Percentiles rank a stretch among this genome's conserved stretches.
Conservation (phyloP, 495 filamentous ascomycete genomes). For the Daldinia decipiens region DNA sequence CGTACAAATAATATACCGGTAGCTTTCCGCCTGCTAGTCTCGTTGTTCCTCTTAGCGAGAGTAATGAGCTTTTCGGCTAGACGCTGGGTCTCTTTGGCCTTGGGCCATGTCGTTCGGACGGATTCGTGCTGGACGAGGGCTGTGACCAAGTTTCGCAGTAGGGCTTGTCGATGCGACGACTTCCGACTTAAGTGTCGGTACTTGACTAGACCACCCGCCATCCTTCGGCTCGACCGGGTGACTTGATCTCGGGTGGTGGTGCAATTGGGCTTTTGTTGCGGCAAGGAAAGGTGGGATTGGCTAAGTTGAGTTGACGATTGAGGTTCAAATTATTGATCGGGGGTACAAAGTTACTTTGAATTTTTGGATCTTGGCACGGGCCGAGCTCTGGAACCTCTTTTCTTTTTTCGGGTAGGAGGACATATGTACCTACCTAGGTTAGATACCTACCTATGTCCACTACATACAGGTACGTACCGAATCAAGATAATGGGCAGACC, state of each 20-base stretch:
- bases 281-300: not conserved
- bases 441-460: no score
- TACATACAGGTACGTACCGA: not conserved
- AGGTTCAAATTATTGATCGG: not conserved
- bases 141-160: conserved; percentile 95
- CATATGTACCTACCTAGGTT: no score
- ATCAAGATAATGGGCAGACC: not conserved
- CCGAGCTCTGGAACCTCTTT: not conserved
- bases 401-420: no score
- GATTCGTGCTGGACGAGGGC: conserved; percentile 93
- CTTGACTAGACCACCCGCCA: conserved; percentile 86
- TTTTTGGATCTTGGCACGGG: conserved; percentile 25
- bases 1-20: conserved; percentile 84
- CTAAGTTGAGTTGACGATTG: not conserved
- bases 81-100: conserved; percentile 95
- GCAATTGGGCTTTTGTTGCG: not conserved
- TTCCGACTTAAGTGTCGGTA: conserved; percentile 87
- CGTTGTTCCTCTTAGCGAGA: conserved; percentile 88
- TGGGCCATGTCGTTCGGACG: conserved; percentile 93
- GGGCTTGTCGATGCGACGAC: conserved; percentile 87
- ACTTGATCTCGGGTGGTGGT: not conserved
- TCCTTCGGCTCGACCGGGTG: conserved; percentile 50
- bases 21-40: conserved; percentile 73
- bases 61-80: conserved; percentile 95
- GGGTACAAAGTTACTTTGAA: conserved; percentile 28